Evolutionary conservation across 2,329 filamentous ascomycete genomes (phyloP), one percentile per base, ranked within the genome.

Genomic region (Bisporella sp.): DNA sequence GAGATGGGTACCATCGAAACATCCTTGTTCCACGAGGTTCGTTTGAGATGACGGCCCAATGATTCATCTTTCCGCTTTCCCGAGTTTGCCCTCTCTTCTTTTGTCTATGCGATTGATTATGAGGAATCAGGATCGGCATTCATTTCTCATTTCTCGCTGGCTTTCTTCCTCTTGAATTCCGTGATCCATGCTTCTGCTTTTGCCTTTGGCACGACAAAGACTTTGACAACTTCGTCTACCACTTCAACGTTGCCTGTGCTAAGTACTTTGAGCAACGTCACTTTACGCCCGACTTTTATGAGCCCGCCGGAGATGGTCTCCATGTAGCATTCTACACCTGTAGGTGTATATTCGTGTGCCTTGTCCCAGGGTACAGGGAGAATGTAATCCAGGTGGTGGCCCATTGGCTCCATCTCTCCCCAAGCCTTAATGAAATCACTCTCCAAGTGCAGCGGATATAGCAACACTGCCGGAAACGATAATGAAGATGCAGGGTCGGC

Each of bases 371-470:
- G 89, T 61, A 90, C 69, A 2, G 91, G 92, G 51, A 99, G 80
- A 7, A 97, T 84, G 62, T 96, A 96, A 4, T 76, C 74, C 46
- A 99, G 73, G 67, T 96, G 91, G 57, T 92, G 83, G 6, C 75
- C 76, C 31, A 96, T 73, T 12, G 77, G 78, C 59, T 93, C 83
- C 53, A 77, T 81, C 73, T 97, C 93, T 47, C 77, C 76, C 61
- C 96, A 93, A 0, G 81, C 80, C 72, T 95, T 96, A 69, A 99
- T 79, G 61, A 99, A 93, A 68, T 99, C 93, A 1, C 82, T 87
- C 72, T 97, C 84, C 44, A 85, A 75, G 54, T 89, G 77, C 56
- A 85, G 73, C 5, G 93, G 92, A 67, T 99, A 99, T 50, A 99
- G 74, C 49, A 99, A 71, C 54, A 97, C 76, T 0, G 85, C 77